These are phyloP conservation scores for Serendipita sp. DNA, from an alignment of 768 basidiomycete genomes.

Conservation along the genomic window DNA sequence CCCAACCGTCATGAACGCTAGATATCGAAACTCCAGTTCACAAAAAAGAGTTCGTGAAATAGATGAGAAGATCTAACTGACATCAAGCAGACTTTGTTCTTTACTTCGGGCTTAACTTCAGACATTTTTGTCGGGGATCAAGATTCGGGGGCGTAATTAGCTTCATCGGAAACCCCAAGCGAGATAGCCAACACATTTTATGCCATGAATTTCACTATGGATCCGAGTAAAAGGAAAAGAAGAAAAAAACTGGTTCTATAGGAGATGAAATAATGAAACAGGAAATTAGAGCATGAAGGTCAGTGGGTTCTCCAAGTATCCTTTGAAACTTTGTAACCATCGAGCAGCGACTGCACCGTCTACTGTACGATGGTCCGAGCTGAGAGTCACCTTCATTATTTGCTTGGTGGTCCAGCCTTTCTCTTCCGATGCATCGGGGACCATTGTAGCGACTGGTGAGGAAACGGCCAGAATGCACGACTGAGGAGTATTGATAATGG, in stretches of 20 bases:
- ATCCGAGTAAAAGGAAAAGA: neutral
- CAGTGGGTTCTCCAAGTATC: conserved; percentile 90
- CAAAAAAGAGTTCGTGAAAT: neutral
- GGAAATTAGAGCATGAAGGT: conserved; percentile 77
- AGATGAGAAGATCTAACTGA: conserved; percentile 22
- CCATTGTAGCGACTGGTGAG: conserved; percentile 66
- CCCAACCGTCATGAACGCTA: conserved; percentile 96
- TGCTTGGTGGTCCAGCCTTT: conserved; percentile 88
- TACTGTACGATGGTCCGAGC: conserved; percentile 87
- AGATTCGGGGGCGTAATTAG: neutral
- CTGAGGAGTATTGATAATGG: conserved; percentile 98
- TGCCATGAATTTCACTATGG: no score
- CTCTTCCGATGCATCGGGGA: conserved; percentile 76
- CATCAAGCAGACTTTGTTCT: conserved; percentile 89
- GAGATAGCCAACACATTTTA: neutral
- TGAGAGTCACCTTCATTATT: conserved; percentile 91
- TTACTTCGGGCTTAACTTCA: conserved; percentile 43
- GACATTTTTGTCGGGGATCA: conserved; percentile 8
- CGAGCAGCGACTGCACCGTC: conserved; percentile 91
- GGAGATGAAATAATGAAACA: conserved; percentile 3
- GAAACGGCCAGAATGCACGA: conserved; percentile 96
- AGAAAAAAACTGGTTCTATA: conserved; percentile 1
- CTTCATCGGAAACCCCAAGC: neutral
- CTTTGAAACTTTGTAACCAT: conserved; percentile 88
- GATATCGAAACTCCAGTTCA: neutral